phyloP scores from a whole-genome alignment of 345 rosid genomes.

The Heritiera fomes region DNA sequence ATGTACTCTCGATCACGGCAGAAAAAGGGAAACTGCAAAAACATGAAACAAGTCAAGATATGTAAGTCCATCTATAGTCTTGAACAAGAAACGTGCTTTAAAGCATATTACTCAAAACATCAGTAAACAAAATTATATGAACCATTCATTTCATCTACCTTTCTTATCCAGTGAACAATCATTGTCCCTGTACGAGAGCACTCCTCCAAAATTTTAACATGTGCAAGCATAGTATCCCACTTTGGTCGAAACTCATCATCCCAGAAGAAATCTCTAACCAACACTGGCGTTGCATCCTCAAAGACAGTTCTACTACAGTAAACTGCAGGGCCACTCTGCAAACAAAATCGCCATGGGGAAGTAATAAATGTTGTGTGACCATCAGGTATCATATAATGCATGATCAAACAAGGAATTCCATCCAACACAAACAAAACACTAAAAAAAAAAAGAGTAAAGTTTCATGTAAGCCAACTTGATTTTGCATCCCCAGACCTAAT shows the following conservation, averaged over 20 bases:
- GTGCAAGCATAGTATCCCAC: slow-evolving; percentile 94
- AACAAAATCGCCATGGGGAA: slow-evolving; percentile 28
- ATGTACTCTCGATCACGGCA: slow-evolving; percentile 96
- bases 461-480: not conserved
- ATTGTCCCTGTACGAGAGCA: slow-evolving; percentile 66
- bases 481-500: not conserved
- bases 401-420: slow-evolving; percentile 8
- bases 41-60: slow-evolving; percentile 14
- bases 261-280: slow-evolving; percentile 99
- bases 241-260: slow-evolving; percentile 93
- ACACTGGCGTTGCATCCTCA: slow-evolving; percentile 86
- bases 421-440: not conserved
- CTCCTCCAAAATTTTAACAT: slow-evolving; percentile 72
- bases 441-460: not conserved
- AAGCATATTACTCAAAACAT: slow-evolving; percentile 2
- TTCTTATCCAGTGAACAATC: slow-evolving; percentile 83
- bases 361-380: not conserved
- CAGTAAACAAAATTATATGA: not conserved
- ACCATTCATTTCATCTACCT: slow-evolving; percentile 43
- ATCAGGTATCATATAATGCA: slow-evolving; percentile 2
- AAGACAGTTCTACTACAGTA: slow-evolving; percentile 84
- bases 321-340: slow-evolving; percentile 64
- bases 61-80: not conserved
- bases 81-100: slow-evolving; percentile 2
- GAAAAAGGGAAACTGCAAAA: slow-evolving; percentile 92